Percentiles rank a stretch among this genome's conserved stretches.
These are phyloP conservation scores for Phascolomyces articulosus DNA, from an alignment of 371 early-diverging fungal species.

Conservation along the genomic window DNA sequence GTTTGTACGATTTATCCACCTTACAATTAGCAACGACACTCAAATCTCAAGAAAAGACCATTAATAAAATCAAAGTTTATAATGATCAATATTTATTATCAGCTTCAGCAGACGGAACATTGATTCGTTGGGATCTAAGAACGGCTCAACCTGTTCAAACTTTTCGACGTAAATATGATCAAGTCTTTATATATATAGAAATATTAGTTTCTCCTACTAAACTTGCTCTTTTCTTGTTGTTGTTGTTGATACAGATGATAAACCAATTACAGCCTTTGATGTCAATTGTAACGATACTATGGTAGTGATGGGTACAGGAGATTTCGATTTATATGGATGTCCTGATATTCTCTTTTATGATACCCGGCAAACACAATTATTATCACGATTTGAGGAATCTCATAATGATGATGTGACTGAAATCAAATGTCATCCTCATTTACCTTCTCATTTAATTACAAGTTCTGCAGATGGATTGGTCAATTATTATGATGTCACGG, in stretches of 20 bases:
- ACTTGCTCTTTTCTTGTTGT: too few species aligned
- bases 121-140: slow-evolving; percentile 78
- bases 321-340: slow-evolving; percentile 48
- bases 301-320: slow-evolving; percentile 77
- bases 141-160: slow-evolving; percentile 53
- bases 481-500: slow-evolving; percentile 71
- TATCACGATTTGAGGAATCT: slow-evolving; percentile 75
- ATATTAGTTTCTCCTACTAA: too few species aligned
- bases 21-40: slow-evolving; percentile 48
- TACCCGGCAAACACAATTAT: slow-evolving; percentile 41
- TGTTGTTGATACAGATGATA: too few species aligned
- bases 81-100: slow-evolving; percentile 66
- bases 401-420: slow-evolving; percentile 93
- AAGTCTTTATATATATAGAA: too few species aligned
- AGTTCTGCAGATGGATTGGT: slow-evolving; percentile 80
- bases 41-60: slow-evolving; percentile 55
- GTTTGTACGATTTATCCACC: slow-evolving; percentile 64
- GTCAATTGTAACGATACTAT: slow-evolving; percentile 65
- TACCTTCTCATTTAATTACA: slow-evolving; percentile 61
- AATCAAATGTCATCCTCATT: slow-evolving; percentile 78
- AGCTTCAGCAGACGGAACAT: slow-evolving; percentile 61
- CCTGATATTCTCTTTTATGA: slow-evolving; percentile 82
- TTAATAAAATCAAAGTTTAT: slow-evolving; percentile 65
- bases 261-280: slow-evolving; percentile 63
- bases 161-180: slow-evolving; percentile 54